A percentile compares a stretch with the other conserved stretches of the same genome.
Evolutionary conservation across 1,284 basidiomycete species (phyloP).

Genomic region (Irpex lacteus): DNA sequence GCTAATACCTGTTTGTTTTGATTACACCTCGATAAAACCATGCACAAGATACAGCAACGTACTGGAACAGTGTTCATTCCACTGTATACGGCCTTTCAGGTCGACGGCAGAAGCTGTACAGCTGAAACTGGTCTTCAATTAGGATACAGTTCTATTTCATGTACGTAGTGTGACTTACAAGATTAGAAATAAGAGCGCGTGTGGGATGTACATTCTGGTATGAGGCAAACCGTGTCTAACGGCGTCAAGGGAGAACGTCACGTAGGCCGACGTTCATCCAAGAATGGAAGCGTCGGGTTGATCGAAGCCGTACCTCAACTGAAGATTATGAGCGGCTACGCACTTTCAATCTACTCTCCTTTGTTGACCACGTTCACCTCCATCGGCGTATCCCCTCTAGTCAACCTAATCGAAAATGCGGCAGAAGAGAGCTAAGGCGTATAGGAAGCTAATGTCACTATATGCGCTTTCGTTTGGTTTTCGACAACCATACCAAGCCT

Average conservation of each 20-base stretch:
- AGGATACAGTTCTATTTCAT: not conserved
- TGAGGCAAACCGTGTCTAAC: not conserved
- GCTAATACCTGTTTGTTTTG: slow-evolving; percentile 22
- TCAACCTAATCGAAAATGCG: slow-evolving; percentile 55
- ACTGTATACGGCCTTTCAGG: slow-evolving; percentile 55
- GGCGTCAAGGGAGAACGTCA: not conserved
- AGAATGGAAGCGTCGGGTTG: not conserved
- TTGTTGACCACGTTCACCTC: not conserved
- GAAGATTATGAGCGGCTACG: no score
- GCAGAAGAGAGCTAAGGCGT: slow-evolving; percentile 90
- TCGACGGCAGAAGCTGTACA: slow-evolving; percentile 43
- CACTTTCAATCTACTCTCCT: not conserved
- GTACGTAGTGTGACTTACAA: not conserved
- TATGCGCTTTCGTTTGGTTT: slow-evolving; percentile 87
- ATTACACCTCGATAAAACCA: not conserved
- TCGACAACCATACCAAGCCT: slow-evolving; percentile 86
- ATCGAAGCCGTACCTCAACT: not conserved
- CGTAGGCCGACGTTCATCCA: not conserved
- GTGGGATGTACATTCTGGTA: not conserved
- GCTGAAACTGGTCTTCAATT: slow-evolving; percentile 22
- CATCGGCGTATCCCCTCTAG: not conserved
- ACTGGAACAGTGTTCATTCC: slow-evolving; percentile 68
- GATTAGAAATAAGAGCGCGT: not conserved
- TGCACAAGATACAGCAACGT: slow-evolving; percentile 17
- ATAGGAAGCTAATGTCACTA: slow-evolving; percentile 87